phyloP scores from a whole-genome alignment of 345 rosid species.

The Melastoma malabathricum region DNA sequence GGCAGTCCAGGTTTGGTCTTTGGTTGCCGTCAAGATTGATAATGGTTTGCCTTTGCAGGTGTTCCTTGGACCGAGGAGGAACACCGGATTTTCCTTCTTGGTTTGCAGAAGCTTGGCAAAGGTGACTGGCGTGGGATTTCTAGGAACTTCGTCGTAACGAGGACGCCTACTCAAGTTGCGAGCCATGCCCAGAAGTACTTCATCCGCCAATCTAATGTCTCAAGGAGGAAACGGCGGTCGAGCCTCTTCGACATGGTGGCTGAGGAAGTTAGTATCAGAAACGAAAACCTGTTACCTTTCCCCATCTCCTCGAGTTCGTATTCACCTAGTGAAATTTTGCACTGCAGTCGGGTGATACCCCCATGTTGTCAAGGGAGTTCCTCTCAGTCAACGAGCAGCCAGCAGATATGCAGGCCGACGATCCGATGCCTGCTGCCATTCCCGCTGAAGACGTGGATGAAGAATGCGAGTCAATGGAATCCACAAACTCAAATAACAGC shows the following conservation, averaged over 20 bases:
- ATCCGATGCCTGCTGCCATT: neutral
- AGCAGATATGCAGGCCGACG: slow-evolving; percentile 31
- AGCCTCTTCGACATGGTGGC: slow-evolving; percentile 90
- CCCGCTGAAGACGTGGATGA: slow-evolving; percentile 33
- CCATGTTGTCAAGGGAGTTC: slow-evolving; percentile 46
- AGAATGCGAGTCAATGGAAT: slow-evolving; percentile 94
- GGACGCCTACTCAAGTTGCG: slow-evolving; percentile 98
- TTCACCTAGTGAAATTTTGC: neutral
- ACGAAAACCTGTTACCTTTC: neutral
- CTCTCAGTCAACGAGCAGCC: slow-evolving; percentile 19
- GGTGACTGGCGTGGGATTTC: slow-evolving; percentile 99
- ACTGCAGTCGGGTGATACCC: slow-evolving; percentile 42
- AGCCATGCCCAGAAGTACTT: slow-evolving; percentile 97
- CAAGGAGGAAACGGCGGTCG: slow-evolving; percentile 86
- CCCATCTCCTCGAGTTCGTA: too few species aligned
- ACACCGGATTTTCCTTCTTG: slow-evolving; percentile 82
- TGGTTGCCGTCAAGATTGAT: neutral
- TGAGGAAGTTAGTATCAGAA: slow-evolving; percentile 45
- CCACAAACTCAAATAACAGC: slow-evolving; percentile 62
- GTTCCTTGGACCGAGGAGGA: slow-evolving; percentile 98
- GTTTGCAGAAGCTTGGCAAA: slow-evolving; percentile 87
- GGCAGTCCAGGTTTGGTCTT: too few species aligned
- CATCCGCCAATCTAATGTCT: slow-evolving; percentile 64
- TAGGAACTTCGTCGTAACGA: slow-evolving; percentile 64
- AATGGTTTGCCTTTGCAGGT: slow-evolving; percentile 30